These are phyloP conservation scores for Glutinoglossum americanum DNA, from an alignment of 495 filamentous ascomycete genomes.

Conservation along the genomic window DNA sequence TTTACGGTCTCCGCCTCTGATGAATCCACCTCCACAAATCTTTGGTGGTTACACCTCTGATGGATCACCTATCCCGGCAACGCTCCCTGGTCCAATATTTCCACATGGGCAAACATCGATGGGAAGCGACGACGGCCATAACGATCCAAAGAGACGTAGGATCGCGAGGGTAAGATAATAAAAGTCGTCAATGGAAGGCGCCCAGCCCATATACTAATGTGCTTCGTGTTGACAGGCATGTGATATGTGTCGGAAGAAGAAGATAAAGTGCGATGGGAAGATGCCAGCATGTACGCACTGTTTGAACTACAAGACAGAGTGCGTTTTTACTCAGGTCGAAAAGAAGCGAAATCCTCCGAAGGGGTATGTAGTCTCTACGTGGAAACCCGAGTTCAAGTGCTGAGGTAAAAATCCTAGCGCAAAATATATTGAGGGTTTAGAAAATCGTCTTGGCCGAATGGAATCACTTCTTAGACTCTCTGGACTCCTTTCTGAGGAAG, in stretches of 20 bases:
- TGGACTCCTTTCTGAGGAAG: slow-evolving; percentile 70
- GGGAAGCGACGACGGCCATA: slow-evolving; percentile 30
- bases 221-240: slow-evolving; percentile 41
- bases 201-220: slow-evolving; percentile 13
- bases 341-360: slow-evolving; percentile 97
- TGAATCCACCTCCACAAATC: slow-evolving; percentile 3
- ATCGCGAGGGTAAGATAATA: slow-evolving; percentile 45
- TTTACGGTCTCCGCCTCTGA: not conserved
- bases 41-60: slow-evolving; percentile 4
- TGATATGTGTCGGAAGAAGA: slow-evolving; percentile 99
- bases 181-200: not conserved
- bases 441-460: slow-evolving; percentile 87
- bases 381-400: not conserved
- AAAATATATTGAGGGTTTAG: slow-evolving; percentile 94
- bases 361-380: slow-evolving; percentile 38
- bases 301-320: slow-evolving; percentile 95
- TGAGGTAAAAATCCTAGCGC: slow-evolving; percentile 28
- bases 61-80: slow-evolving; percentile 5
- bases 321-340: slow-evolving; percentile 91
- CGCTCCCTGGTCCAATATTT: slow-evolving; percentile 2
- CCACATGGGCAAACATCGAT: not conserved
- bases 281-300: slow-evolving; percentile 90
- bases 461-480: slow-evolving; percentile 73
- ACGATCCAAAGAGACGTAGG: slow-evolving; percentile 75
- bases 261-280: slow-evolving; percentile 98